These are phyloP conservation scores for Arctium lappa DNA, from an alignment of 129 eudicot genomes.

Conservation along the genomic window DNA sequence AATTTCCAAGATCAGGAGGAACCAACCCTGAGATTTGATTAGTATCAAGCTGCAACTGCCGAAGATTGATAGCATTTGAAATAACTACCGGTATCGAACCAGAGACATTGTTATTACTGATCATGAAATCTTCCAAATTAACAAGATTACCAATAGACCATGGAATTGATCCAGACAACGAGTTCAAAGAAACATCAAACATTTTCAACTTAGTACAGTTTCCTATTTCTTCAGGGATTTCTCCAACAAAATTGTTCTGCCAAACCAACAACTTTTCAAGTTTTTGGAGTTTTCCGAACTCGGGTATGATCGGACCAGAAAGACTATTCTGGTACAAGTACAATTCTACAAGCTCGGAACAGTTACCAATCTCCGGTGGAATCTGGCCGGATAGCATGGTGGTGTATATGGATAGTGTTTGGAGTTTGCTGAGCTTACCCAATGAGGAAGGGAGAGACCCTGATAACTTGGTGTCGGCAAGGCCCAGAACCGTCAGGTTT, in stretches of 20 bases:
- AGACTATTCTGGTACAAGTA: slow-evolving; percentile 45
- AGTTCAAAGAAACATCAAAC: slow-evolving; percentile 51
- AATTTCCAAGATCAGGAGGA: slow-evolving; percentile 37
- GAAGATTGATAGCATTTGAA: slow-evolving; percentile 37
- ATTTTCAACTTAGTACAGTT: slow-evolving; percentile 41
- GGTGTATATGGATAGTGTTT: slow-evolving; percentile 49
- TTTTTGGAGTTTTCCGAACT: slow-evolving; percentile 32
- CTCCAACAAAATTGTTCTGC: slow-evolving; percentile 49
- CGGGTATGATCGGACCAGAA: slow-evolving; percentile 42
- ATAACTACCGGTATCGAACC: slow-evolving; percentile 39
- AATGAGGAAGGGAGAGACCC: slow-evolving; percentile 40
- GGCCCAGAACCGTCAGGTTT: slow-evolving; percentile 37
- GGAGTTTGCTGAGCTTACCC: slow-evolving; percentile 45
- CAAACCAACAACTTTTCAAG: slow-evolving; percentile 49
- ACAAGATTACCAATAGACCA: slow-evolving; percentile 29
- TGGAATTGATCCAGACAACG: slow-evolving; percentile 45
- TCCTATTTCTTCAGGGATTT: slow-evolving; percentile 41
- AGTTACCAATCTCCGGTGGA: slow-evolving; percentile 49
- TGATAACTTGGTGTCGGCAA: slow-evolving; percentile 51
- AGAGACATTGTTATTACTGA: slow-evolving; percentile 43
- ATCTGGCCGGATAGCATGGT: slow-evolving; percentile 49
- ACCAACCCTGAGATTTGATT: slow-evolving; percentile 44
- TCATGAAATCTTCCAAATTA: slow-evolving; percentile 44
- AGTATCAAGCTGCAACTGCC: slow-evolving; percentile 48
- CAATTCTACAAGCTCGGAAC: slow-evolving; percentile 39